Evolutionary conservation across 2,329 filamentous ascomycete genomes (phyloP).

Genomic region (Alternaria conjuncta): DNA sequence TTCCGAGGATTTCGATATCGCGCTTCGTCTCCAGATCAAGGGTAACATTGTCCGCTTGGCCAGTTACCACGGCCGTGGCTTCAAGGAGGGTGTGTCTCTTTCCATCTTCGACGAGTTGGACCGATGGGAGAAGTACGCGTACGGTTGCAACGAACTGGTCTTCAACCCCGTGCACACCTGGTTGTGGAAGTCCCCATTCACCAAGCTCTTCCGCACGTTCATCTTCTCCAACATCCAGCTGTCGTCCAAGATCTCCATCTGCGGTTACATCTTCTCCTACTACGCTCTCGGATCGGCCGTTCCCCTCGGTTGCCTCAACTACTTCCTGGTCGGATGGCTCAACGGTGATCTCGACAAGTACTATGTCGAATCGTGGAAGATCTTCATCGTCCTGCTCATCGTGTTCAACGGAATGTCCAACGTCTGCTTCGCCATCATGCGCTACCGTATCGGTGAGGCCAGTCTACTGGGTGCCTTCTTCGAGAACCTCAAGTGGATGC

Average conservation of each 20-base stretch:
- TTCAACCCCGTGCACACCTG: constrained; percentile 71
- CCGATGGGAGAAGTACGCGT: constrained; percentile 73
- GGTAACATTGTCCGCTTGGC: constrained; percentile 73
- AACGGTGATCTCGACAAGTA: constrained; percentile 78
- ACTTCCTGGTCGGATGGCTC: constrained; percentile 73
- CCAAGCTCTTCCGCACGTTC: constrained; percentile 67
- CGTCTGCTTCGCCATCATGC: constrained; percentile 64
- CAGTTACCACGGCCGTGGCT: constrained; percentile 70
- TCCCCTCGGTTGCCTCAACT: constrained; percentile 69
- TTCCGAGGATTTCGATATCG: constrained; percentile 78
- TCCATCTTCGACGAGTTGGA: constrained; percentile 74
- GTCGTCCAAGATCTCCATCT: constrained; percentile 71
- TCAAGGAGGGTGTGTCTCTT: constrained; percentile 75
- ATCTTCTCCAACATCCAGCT: constrained; percentile 65
- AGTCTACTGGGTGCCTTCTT: constrained; percentile 57
- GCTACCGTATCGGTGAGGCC: constrained; percentile 65
- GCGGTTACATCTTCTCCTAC: constrained; percentile 73
- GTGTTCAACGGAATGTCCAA: constrained; percentile 69
- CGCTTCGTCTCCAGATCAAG: constrained; percentile 70
- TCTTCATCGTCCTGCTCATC: constrained; percentile 66
- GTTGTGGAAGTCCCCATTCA: constrained; percentile 67
- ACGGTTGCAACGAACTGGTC: constrained; percentile 73
- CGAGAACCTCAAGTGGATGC: constrained; percentile 68
- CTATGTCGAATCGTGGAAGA: constrained; percentile 75
- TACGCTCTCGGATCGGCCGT: constrained; percentile 72